Evolutionary conservation across 768 basidiomycete species (phyloP), one percentile per base, ranked within the genome.

Genomic region (Gymnopilus dilepis): DNA sequence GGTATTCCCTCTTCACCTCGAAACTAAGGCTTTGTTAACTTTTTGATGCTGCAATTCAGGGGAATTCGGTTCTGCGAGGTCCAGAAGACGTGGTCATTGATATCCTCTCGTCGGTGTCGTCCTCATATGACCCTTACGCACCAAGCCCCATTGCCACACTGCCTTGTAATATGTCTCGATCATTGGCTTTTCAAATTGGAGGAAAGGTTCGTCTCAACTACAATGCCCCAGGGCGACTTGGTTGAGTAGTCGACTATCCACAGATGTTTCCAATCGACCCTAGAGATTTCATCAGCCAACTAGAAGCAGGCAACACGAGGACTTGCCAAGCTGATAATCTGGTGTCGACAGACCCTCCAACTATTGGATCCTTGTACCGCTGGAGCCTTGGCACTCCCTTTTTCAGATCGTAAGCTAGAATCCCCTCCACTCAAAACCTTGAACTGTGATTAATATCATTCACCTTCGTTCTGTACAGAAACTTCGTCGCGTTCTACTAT

Each of bases 351-450:
- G 90, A 91, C 65, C 76, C 87, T 3, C 89, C 89, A 2, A 67
- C 72, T 37, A 67, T 72, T 12, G 83, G 83, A 4, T 74, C 82
- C 11, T 65, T 87, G 30, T 90, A 85, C 67, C 82, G 86, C 50
- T 91, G 89, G 89, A 90, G 84, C 74, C 77, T 91, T 22, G 90
- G 90, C 2, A 84, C 83, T 65, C 89, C 90, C 0, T 91, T 90
- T 65, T 71, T 91, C 58, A 88, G 87, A 70, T 86, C 87, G 90
- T 90, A 65, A 54, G 89, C 80, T n/a, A 7, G n/a, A 3, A n/a
- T 24, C 31, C 19, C 24, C 38, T 19, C 40, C 37, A 13, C 4
- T 11, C 33, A 33, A 34, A 26, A 24, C n/a, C 17, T 47, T 43
- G 13, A 6, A 5, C 24, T 33, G 4, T 41, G 9, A 51, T 58